Evolutionary conservation across 2,329 filamentous ascomycete genomes (phyloP), one percentile per base, ranked within the genome.

Genomic region (Microascus cirrosus): DNA sequence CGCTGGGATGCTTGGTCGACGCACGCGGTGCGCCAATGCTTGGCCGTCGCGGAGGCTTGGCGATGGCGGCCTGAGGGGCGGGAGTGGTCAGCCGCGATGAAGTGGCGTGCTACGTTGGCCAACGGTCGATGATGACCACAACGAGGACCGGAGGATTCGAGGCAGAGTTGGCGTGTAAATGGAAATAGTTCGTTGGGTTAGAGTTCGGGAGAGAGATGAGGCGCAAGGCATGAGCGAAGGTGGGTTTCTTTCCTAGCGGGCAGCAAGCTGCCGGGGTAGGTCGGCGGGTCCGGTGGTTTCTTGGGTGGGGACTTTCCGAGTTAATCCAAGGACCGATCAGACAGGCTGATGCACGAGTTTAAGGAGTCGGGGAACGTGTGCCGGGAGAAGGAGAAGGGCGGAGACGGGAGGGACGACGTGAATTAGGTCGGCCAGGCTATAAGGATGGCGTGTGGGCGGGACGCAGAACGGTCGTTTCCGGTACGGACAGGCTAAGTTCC

Each of bases 401-500:
- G n/a, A 45, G 39, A 45, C 39, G 15, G 13, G 39, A 13, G n/a
- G 39, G 55, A 52, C 32, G 25, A 24, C 24, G 18, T 45, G 45
- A 51, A 18, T 52, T 52, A 12, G 42, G 34, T 34, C 55, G 55
- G 36, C 10, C 35, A 56, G 25, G 35, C 55, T 24, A 39, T 56
- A 20, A 18, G 55, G 39, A 32, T 56, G 42, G 55, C 39, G 35
- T 32, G 42, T 50, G 42, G 34, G 34, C 18, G 12, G n/a, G 48
- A 28, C 32, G 34, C 45, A 57, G 39, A 12, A 34, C 28, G 28
- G 32, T 39, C 55, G 20, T 53, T 53, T 25, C 55, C 55, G 48
- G 55, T 53, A 57, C 28, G 39, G 55, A 53, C 55, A 35, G 42
- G 55, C 39, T 51, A 50, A 35, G 22, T n/a, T n/a, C 42, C 8